A percentile compares a stretch with the other conserved stretches of the same genome.
These are phyloP conservation scores for Leccinum disarticulatum DNA, from an alignment of 768 basidiomycete genomes.

Conservation along the genomic window DNA sequence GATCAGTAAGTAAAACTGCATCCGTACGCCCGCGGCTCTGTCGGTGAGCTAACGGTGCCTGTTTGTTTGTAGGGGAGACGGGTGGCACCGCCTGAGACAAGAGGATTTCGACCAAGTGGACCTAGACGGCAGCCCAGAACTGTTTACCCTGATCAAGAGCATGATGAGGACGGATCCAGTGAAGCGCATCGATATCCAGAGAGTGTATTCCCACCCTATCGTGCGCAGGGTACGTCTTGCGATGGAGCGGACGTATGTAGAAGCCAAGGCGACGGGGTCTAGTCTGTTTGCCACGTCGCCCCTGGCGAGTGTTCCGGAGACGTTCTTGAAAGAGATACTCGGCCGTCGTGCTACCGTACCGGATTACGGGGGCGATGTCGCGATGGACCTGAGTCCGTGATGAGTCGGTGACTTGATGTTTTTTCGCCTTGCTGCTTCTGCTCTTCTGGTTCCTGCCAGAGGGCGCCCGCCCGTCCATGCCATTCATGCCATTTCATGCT, in stretches of 20 bases:
- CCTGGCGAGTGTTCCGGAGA: conserved; percentile 56
- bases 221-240: conserved; percentile 58
- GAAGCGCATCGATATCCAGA: conserved; percentile 54
- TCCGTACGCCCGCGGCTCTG: neutral
- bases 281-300: conserved; percentile 59
- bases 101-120: conserved; percentile 91
- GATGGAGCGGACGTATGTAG: conserved; percentile 56
- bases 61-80: conserved; percentile 66
- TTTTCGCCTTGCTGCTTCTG: conserved; percentile 5
- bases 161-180: conserved; percentile 79
- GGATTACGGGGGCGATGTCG: conserved; percentile 25
- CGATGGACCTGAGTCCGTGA: conserved; percentile 44
- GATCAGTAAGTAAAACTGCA: conserved; percentile 73
- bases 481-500: neutral
- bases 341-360: conserved; percentile 21
- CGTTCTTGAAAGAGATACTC: conserved; percentile 68
- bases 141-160: conserved; percentile 64
- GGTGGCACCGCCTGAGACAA: conserved; percentile 90
- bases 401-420: neutral
- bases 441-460: neutral
- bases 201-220: conserved; percentile 60
- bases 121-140: conserved; percentile 59
- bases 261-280: conserved; percentile 35
- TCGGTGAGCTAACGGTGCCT: conserved; percentile 15
- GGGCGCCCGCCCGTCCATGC: neutral